Conservation (phyloP, 805 yeast species). For the Wickerhamiella lipophila region DNA sequence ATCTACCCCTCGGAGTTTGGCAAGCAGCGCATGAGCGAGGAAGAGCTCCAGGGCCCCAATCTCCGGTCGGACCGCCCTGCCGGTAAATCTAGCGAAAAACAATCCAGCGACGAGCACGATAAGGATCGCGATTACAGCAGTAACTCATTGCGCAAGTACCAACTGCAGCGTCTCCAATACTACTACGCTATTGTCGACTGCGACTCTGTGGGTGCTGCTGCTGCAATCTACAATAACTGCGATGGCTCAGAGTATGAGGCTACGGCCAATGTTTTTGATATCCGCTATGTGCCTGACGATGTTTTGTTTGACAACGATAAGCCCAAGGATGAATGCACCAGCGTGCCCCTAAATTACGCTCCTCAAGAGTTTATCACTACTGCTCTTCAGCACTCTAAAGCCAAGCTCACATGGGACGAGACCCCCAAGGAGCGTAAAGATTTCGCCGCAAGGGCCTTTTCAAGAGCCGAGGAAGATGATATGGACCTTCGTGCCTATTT, state of each 20-base stretch:
- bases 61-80: conserved; percentile 31
- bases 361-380: conserved; percentile 78
- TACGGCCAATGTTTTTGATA: conserved; percentile 85
- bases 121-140: conserved; percentile 80
- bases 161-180: conserved; percentile 81
- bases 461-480: conserved; percentile 52
- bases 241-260: conserved; percentile 95
- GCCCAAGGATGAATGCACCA: conserved; percentile 59
- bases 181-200: conserved; percentile 85
- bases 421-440: conserved; percentile 82
- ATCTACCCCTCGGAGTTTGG: conserved; percentile 89
- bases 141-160: conserved; percentile 74
- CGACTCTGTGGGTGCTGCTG: conserved; percentile 59
- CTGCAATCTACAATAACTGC: conserved; percentile 66
- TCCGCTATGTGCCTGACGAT: conserved; percentile 85
- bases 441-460: conserved; percentile 65
- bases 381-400: conserved; percentile 93
- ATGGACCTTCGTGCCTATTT: conserved; percentile 65
- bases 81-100: conserved; percentile 51
- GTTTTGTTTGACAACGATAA: conserved; percentile 73
- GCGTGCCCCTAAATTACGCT: conserved; percentile 63
- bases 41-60: conserved; percentile 88
- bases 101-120: conserved; percentile 62
- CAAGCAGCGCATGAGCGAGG: conserved; percentile 77
- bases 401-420: conserved; percentile 95